Base-by-base conservation (phyloP, 331 rosid genomes). In the Rhamnella rubrinervis region DNA sequence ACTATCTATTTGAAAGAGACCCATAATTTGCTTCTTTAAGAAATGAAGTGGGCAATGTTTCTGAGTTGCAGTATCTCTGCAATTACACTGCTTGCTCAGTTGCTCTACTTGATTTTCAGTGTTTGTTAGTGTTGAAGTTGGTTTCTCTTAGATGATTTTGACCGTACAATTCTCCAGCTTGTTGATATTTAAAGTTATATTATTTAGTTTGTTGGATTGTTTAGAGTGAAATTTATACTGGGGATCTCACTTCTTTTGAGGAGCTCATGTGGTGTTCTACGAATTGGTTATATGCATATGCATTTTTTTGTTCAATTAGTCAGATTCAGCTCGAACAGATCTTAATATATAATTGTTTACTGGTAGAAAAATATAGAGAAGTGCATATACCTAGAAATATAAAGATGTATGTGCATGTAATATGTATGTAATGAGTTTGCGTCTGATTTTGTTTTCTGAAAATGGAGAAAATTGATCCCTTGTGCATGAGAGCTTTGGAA, bases 1-100 rank as follows among this genome's bases (percentile, higher is more conserved):
- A 37, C 8, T 56, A 9, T 13, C 20, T 3, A 20, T 39, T 53
- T 39, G 25, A 53, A 4, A 47, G n/a, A 58, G 37, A 47, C 52
- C 66, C 78, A 67, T 28, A 14, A 17, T 7, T 61, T 41, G 64
- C 38, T 56, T 49, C 21, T 71, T 10, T 8, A 56, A 58, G 39
- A 39, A 55, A 8, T 14, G 6, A 8, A 12, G 6, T 47, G 59
- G 67, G 67, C 41, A 71, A 59, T 49, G 60, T 31, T 49, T 70
- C 66, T 60, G 75, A 66, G 52, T 16, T 70, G 4, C 49, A 47
- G 5, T 70, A 44, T 44, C 35, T 44, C 49, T 44, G 49, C 49
- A 44, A 0, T 14, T 44, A 9, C 16, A 44, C 4, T 44, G 2
- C 49, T 26, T 26, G 31, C 31, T 26, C 31, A 26, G 46, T 8